Percentiles rank a stretch among this genome's conserved stretches.
These are phyloP conservation scores for Trichoderma cornu-damae DNA, from an alignment of 2,329 filamentous ascomycete genomes.

Conservation along the genomic window DNA sequence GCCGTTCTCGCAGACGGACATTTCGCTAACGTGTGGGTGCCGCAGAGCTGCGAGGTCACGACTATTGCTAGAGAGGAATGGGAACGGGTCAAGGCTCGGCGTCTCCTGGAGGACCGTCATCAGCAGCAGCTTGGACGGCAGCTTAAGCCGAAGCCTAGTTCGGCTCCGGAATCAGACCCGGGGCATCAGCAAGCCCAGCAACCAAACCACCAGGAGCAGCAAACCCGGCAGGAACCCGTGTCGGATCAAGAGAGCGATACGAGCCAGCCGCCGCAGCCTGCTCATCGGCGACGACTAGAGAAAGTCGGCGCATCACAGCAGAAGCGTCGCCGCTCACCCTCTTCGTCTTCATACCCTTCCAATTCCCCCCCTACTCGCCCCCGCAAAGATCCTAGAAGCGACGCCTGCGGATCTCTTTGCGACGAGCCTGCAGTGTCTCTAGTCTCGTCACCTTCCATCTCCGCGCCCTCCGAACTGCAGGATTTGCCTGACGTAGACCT, in stretches of 20 bases:
- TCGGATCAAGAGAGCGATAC: constrained; percentile 20
- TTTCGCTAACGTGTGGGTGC: constrained; percentile 21
- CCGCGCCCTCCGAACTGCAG: constrained; percentile 21
- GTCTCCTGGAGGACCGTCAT: constrained; percentile 2
- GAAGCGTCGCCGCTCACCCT: constrained; percentile 15
- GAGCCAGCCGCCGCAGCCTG: constrained; percentile 28
- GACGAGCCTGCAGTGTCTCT: constrained; percentile 31
- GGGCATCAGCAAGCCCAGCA: not conserved
- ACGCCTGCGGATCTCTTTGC: constrained; percentile 25
- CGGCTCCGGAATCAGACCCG: not conserved
- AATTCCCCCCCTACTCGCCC: constrained; percentile 16
- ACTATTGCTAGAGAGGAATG: constrained; percentile 32
- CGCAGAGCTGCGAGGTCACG: constrained; percentile 31
- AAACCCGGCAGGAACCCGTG: constrained; percentile 3
- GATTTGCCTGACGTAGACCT: constrained; percentile 20
- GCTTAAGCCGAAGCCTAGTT: not conserved
- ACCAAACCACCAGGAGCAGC: not conserved
- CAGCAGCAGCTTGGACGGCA: not conserved
- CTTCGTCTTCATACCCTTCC: not conserved
- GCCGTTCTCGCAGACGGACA: not conserved
- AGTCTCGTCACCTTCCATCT: constrained; percentile 26
- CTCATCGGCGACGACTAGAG: constrained; percentile 27
- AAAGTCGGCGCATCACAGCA: constrained; percentile 20
- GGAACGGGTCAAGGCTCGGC: constrained; percentile 26
- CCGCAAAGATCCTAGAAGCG: constrained; percentile 24